A percentile compares a stretch with the other conserved stretches of the same genome.
These are phyloP conservation scores for Phytopythium litorale DNA, from an alignment of 352 stramenopile genomes.

Conservation along the genomic window DNA sequence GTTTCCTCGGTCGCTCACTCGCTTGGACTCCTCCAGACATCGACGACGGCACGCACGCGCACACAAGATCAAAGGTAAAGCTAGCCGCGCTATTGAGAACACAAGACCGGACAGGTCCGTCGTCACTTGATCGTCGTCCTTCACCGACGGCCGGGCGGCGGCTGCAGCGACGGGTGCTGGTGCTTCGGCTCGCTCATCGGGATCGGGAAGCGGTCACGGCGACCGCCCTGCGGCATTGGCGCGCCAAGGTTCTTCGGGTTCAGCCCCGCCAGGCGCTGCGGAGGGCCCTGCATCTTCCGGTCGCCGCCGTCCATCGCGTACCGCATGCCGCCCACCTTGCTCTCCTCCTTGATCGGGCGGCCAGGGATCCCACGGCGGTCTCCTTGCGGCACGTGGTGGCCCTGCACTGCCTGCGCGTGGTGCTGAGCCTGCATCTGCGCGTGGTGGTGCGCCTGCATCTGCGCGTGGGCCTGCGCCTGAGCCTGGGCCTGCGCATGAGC, in stretches of 20 bases:
- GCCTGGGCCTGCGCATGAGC: slow-evolving; percentile 57
- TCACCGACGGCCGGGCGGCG: slow-evolving; percentile 64
- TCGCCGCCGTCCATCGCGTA: slow-evolving; percentile 66
- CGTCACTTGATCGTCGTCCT: slow-evolving; percentile 13
- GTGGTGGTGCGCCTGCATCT: slow-evolving; percentile 60
- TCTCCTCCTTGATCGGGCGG: slow-evolving; percentile 67
- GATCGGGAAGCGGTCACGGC: slow-evolving; percentile 70
- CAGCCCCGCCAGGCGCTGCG: slow-evolving; percentile 56
- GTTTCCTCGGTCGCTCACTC: not conserved
- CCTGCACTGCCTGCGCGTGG: slow-evolving; percentile 48
- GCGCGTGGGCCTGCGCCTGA: slow-evolving; percentile 53
- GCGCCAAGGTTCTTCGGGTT: slow-evolving; percentile 71
- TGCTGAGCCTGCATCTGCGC: slow-evolving; percentile 33
- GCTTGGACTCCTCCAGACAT: slow-evolving; percentile 6
- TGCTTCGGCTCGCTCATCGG: slow-evolving; percentile 74
- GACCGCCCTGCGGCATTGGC: slow-evolving; percentile 36
- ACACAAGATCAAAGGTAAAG: slow-evolving; percentile 1
- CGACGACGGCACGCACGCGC: not conserved
- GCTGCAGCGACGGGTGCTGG: slow-evolving; percentile 61
- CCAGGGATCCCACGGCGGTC: slow-evolving; percentile 57
- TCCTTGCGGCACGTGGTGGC: slow-evolving; percentile 50
- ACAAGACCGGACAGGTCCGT: slow-evolving; percentile 2
- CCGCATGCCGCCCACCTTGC: slow-evolving; percentile 44
- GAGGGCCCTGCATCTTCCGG: slow-evolving; percentile 50
- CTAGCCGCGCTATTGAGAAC: slow-evolving; percentile 9